A percentile compares a stretch with the other conserved stretches of the same genome.
phyloP scores from a whole-genome alignment of 495 filamentous ascomycete species.

The Penicillium cosmopolitanum region DNA sequence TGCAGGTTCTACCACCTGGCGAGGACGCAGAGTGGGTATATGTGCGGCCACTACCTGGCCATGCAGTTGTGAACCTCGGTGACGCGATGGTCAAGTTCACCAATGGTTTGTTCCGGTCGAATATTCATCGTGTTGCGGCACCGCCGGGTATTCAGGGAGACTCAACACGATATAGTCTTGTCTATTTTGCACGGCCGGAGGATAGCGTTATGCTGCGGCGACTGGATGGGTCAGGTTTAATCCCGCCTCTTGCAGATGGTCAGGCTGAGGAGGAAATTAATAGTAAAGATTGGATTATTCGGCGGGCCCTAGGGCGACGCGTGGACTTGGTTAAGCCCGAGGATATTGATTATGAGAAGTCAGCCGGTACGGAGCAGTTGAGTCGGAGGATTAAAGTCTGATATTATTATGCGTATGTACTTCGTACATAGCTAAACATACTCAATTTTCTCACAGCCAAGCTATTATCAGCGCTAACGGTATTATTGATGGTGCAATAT shows the following conservation, averaged over 20 bases:
- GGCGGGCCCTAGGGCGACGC: slow-evolving; percentile 44
- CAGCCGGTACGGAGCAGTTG: slow-evolving; percentile 44
- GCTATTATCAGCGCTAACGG: no score
- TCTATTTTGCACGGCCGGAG: slow-evolving; percentile 65
- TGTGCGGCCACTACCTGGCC: slow-evolving; percentile 60
- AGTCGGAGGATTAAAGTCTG: slow-evolving; percentile 42
- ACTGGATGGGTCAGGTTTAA: slow-evolving; percentile 39
- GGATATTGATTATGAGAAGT: slow-evolving; percentile 41
- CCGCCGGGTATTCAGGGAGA: slow-evolving; percentile 58
- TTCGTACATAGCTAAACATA: no score
- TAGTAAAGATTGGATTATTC: slow-evolving; percentile 54
- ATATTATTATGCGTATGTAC: neutral
- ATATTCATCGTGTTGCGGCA: slow-evolving; percentile 65
- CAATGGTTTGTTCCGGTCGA: slow-evolving; percentile 60
- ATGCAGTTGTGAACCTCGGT: slow-evolving; percentile 66
- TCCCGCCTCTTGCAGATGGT: slow-evolving; percentile 37
- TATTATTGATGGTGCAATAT: neutral
- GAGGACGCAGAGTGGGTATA: slow-evolving; percentile 57
- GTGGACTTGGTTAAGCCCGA: slow-evolving; percentile 26
- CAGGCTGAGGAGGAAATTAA: slow-evolving; percentile 45
- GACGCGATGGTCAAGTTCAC: slow-evolving; percentile 69
- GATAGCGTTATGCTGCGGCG: slow-evolving; percentile 56
- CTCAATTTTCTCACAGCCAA: no score
- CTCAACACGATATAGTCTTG: slow-evolving; percentile 59
- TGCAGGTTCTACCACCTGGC: slow-evolving; percentile 58